phyloP scores from a whole-genome alignment of 768 basidiomycete species.

The Pholiota conissans region DNA sequence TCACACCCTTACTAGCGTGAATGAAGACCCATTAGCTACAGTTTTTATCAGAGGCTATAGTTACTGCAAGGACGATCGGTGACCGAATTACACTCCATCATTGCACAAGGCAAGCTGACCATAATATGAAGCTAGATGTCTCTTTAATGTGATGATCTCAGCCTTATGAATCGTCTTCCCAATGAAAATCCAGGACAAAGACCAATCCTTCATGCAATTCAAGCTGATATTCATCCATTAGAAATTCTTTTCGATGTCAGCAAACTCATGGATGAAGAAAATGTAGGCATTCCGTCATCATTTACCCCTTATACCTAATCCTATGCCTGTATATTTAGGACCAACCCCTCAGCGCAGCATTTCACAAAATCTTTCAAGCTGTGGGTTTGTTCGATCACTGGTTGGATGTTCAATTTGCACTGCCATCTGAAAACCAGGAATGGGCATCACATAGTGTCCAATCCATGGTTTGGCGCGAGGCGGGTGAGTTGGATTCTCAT shows the following conservation, averaged over 20 bases:
- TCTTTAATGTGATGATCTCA: conserved; percentile 24
- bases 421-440: conserved; percentile 56
- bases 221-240: conserved; percentile 71
- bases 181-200: conserved; percentile 44
- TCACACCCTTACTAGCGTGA: neutral
- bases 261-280: conserved; percentile 69
- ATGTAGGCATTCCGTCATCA: conserved; percentile 38
- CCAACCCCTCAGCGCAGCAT: conserved; percentile 69
- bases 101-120: conserved; percentile 63
- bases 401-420: conserved; percentile 54
- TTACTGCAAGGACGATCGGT: conserved; percentile 69
- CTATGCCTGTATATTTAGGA: conserved; percentile 39
- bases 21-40: conserved; percentile 25
- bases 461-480: conserved; percentile 67
- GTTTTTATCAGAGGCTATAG: conserved; percentile 77
- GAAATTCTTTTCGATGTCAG: conserved; percentile 77
- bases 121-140: neutral
- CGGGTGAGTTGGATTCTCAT: conserved; percentile 44
- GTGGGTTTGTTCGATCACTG: conserved; percentile 71
- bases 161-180: conserved; percentile 73
- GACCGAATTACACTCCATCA: conserved; percentile 76
- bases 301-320: neutral
- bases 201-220: conserved; percentile 68
- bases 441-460: conserved; percentile 77
- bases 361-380: conserved; percentile 67